Conservation (phyloP, 768 basidiomycete species). For the Serpula lacrymans region DNA sequence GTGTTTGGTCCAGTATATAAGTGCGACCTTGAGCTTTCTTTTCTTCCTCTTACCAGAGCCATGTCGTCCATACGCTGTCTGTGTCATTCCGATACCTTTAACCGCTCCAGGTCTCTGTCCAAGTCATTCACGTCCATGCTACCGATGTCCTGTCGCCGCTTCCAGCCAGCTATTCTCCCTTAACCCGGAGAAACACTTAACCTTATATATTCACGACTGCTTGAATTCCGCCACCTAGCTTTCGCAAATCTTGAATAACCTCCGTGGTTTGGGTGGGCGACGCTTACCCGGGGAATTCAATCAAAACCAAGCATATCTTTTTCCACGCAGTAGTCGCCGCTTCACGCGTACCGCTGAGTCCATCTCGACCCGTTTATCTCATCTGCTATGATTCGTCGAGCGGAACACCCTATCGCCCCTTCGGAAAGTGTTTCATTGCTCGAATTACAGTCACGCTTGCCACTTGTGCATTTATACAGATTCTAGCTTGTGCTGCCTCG, state of each 20-base stretch:
- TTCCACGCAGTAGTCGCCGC: conserved; percentile 4
- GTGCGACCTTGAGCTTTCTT: too few relatives aligned
- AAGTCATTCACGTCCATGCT: conserved; percentile 17
- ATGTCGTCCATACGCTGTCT: neutral
- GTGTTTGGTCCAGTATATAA: too few relatives aligned
- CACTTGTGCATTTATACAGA: conserved; percentile 35
- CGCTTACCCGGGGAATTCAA: too few relatives aligned
- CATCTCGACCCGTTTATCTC: conserved; percentile 19
- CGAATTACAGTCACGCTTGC: conserved; percentile 15
- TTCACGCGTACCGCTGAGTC: conserved; percentile 12
- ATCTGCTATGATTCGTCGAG: conserved; percentile 39
- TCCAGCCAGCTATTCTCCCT: conserved; percentile 53
- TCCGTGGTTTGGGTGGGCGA: too few relatives aligned
- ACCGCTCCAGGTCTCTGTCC: conserved; percentile 50
- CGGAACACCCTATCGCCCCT: conserved; percentile 40
- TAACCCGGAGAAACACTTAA: conserved; percentile 52
- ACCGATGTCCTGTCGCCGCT: conserved; percentile 29
- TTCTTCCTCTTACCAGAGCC: neutral
- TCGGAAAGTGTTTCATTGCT: conserved; percentile 44
- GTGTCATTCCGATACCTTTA: conserved; percentile 29
- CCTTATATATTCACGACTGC: conserved; percentile 53
- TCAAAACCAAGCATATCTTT: conserved; percentile 13
- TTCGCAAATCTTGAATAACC: too few relatives aligned
- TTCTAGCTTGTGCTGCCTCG: conserved; percentile 49
- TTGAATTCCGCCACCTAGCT: too few relatives aligned